Base-by-base conservation (phyloP, 2,329 filamentous ascomycete species). In the Massarina eburnea region DNA sequence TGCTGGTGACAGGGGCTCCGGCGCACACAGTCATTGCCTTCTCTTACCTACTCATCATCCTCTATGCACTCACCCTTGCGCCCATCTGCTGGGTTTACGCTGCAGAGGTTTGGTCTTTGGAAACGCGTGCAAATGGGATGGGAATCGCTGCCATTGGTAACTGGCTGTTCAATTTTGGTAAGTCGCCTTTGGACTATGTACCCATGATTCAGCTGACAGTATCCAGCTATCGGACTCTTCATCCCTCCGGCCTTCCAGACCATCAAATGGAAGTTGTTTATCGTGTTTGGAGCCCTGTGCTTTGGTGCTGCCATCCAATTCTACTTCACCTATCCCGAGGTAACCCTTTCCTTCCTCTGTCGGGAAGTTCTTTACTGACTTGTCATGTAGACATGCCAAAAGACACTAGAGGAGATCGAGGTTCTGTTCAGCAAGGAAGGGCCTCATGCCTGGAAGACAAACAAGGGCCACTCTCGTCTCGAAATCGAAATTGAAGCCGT, bases 11-110 rank as follows among this genome's bases (percentile, higher is more conserved):
- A 1, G 81, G 79, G 15, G 48, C 72, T 1, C 73, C 80, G 10
- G 80, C 83, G 17, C 77, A 85, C 58, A 79, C 79, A 2, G 80
- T 87, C 43, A 86, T 86, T 51, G 80, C 80, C 17, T 85, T 85
- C 57, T 82, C 78, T 39, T 86, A 85, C 61, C 73, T 86, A 14
- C 76, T 86, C 46, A 80, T 85, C 57, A 76, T 84, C 54, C 73
- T 83, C 51, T 86, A 86, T 60, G 79, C 80, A 1, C 71, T 84
- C n/a, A 85, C 82, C 0, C 75, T 83, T 15, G 83, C 81, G 0
- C 82, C 82, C 1, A 79, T 84, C 3, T 80, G 78, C 43, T 86
- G 83, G 83, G 77, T 85, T 35, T 86, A 87, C 55, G 79, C 80
- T 0, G 80, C 81, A 14, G 84, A 87, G 64, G 79, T 84, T 2